These are phyloP conservation scores for Citrus unshiu DNA, from an alignment of 345 rosid genomes.

Conservation along the genomic window DNA sequence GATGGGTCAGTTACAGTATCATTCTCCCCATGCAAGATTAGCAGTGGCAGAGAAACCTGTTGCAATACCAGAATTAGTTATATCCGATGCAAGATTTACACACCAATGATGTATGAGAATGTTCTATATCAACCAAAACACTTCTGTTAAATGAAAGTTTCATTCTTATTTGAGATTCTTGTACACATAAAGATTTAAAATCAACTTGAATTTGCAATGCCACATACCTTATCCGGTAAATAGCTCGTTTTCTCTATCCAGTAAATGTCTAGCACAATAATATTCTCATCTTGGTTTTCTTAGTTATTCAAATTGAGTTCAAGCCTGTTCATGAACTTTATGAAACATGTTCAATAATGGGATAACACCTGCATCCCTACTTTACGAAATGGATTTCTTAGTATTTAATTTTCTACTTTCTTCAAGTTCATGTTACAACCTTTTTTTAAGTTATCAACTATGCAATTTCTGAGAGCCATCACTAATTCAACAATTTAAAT, in stretches of 20 bases:
- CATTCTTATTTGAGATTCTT: background rate
- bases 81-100: background rate
- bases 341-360: background rate
- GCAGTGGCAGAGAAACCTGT: conserved; percentile 77
- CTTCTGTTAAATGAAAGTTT: background rate
- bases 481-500: background rate
- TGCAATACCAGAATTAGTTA: conserved; percentile 3
- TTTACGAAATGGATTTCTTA: background rate
- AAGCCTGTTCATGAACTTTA: background rate
- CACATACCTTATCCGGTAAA: background rate
- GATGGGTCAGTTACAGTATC: conserved; percentile 87
- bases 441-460: background rate
- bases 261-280: background rate
- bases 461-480: background rate
- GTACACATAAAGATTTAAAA: background rate
- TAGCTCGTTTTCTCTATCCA: background rate
- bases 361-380: background rate
- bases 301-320: background rate
- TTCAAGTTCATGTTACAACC: background rate
- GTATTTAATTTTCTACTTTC: background rate
- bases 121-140: background rate
- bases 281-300: background rate
- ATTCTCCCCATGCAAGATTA: conserved; percentile 84
- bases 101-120: background rate
- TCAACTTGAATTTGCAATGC: background rate